Base-by-base conservation (phyloP, 2,329 filamentous ascomycete species). In the Trichophyton benhamiae region DNA sequence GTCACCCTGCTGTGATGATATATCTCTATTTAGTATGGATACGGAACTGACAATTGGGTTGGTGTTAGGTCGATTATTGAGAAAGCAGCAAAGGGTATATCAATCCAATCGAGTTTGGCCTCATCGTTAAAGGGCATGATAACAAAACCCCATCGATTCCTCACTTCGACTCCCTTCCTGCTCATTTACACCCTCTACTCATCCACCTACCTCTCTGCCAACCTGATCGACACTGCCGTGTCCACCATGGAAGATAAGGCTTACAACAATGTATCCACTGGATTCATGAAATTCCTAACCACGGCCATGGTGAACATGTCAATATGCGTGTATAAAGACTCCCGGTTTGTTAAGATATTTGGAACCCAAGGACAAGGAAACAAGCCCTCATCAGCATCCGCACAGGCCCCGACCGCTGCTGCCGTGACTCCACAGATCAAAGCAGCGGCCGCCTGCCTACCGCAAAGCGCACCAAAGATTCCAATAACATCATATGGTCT, bases 261-360 rank as follows among this genome's bases (percentile, higher is more conserved):
- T 38, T 82, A 87, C 5, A 77, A 68, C 8, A 69, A 69, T 66
- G 85, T 89, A 33, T 91, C 89, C 0, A 80, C 87, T 7, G 91
- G 91, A 61, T 82, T 85, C 0, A 75, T 83, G 64, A 96, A 96
- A 72, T 96, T 97, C 76, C 77, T 84, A 67, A 85, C 88, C 58
- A 92, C 89, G 1, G 88, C 84, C 15, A 76, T 83, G n/a, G 84
- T 91, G 61, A 97, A 96, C 76, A 86, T 96, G 74, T 83, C 84
- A 6, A 80, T 96, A 41, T 90, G 89, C 74, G 84, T 96, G 55
- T 90, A 94, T 81, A 96, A 96, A 74, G 91, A 96, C 76, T 86
- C 86, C 68, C 84, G 87, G 63, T 96, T 92, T 72, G 89, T 89
- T 0, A 83, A 84, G 69, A 82, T 96, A 69, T 96, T 95, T 72